Evolutionary conservation across 306 rosid genomes (phyloP).

Genomic region (Vicia villosa): DNA sequence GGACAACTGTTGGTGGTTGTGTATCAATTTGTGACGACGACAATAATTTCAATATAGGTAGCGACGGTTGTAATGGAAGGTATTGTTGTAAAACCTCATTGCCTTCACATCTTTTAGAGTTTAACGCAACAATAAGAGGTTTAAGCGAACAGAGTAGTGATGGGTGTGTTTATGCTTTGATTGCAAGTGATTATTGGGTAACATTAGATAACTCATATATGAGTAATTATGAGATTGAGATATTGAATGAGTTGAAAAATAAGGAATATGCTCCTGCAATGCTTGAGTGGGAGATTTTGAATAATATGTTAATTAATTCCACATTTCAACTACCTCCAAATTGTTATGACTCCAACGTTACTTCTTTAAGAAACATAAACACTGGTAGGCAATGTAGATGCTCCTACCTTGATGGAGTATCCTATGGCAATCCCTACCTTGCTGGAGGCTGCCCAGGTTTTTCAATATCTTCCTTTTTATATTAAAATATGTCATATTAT

Average conservation of each 20-base stretch:
- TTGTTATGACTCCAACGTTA: not conserved
- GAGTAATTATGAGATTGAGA: not conserved
- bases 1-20: conserved; percentile 36
- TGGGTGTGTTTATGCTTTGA: conserved; percentile 26
- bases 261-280: conserved; percentile 1
- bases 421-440: too few relatives aligned
- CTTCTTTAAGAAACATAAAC: not conserved
- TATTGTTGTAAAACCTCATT: conserved; percentile 33
- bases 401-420: too few relatives aligned
- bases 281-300: conserved; percentile 33
- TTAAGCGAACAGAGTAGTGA: not conserved
- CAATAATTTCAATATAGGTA: not conserved
- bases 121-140: not conserved
- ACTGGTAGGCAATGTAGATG: not conserved
- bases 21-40: conserved; percentile 36
- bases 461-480: too few relatives aligned
- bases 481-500: not conserved
- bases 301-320: not conserved
- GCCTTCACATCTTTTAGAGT: conserved; percentile 13
- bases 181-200: not conserved
- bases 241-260: not conserved
- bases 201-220: not conserved
- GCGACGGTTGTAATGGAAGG: conserved; percentile 28
- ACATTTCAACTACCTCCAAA: not conserved
- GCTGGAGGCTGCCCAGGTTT: too few relatives aligned